phyloP scores from a whole-genome alignment of 2,329 filamentous ascomycete genomes.

The Trichophyton verrucosum region DNA sequence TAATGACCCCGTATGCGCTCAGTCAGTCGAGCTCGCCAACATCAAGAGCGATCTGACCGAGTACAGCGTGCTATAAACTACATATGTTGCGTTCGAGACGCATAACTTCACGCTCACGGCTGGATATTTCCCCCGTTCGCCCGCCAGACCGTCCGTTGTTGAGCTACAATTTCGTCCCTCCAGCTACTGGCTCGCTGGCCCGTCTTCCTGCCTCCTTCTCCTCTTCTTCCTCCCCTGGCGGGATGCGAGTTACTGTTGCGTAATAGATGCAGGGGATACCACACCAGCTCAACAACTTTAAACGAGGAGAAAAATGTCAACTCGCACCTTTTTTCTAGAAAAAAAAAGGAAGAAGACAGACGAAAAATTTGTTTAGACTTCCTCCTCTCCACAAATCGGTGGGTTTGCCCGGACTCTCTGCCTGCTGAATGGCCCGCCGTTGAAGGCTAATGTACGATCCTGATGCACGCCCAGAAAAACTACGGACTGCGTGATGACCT shows the following conservation, averaged over 20 bases:
- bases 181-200: background rate
- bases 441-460: constrained; percentile 4
- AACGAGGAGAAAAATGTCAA: background rate
- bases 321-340: background rate
- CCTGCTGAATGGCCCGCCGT: constrained; percentile 3
- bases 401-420: constrained; percentile 2
- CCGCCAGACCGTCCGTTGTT: no score
- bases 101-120: background rate
- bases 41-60: no score
- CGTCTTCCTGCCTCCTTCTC: background rate
- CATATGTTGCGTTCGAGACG: no score
- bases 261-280: constrained; percentile 2
- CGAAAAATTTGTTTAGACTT: constrained; percentile 6
- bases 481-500: constrained; percentile 1
- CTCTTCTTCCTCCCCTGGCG: background rate
- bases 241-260: constrained; percentile 1
- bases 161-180: background rate
- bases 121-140: no score
- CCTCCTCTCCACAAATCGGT: constrained; percentile 1
- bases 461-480: constrained; percentile 3
- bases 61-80: no score
- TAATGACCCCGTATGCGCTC: background rate
- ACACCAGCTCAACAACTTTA: constrained; percentile 2
- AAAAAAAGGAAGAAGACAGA: background rate
- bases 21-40: no score